Evolutionary conservation across 371 early-diverging fungal genomes (phyloP), one percentile per base, ranked within the genome.

Genomic region (Mucor lusitanicus): DNA sequence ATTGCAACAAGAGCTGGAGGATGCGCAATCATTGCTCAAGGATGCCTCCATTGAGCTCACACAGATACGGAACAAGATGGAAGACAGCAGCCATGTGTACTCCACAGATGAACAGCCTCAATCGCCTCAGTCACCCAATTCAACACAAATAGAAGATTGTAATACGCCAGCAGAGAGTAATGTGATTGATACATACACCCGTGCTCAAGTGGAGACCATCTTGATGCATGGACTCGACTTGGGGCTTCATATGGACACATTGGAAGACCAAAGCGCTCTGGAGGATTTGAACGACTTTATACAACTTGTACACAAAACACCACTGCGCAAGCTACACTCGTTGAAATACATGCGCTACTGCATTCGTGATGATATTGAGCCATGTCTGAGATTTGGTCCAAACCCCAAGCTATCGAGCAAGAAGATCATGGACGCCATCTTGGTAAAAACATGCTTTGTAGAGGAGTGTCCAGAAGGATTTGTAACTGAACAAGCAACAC

Each of bases 241-340:
- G 8, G 64, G 61, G 0, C 11, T 65, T 12, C 54, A 64, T 32
- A 62, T 70, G 59, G 70, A 67, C 6, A 42, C 68, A 5, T 33
- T 70, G 23, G 80, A 88, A 33, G 90, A 91, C 64, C 84, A 85
- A 12, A 68, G 76, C 11, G 77, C 91, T 25, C 75, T 93, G 54
- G 81, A 82, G 19, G 92, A 94, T 69, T 95, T 95, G 61, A 83
- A 83, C 54, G 92, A 90, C 27, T 94, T 95, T 80, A 77, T 91
- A 21, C 74, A 82, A 15, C 75, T 78, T 53, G 78, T 85, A 3
- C 71, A 87, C 46, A 76, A 77, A 1, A 74, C 86, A 12, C 90
- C 90, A 28, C 71, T 90, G 48, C 72, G 83, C 64, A 90, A 94
- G 69, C 70, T 95, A 59, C 87, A 92, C 74, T 82, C 78, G 48